Evolutionary conservation across 257 asterid species (phyloP).

Genomic region (Orobanche coerulescens): DNA sequence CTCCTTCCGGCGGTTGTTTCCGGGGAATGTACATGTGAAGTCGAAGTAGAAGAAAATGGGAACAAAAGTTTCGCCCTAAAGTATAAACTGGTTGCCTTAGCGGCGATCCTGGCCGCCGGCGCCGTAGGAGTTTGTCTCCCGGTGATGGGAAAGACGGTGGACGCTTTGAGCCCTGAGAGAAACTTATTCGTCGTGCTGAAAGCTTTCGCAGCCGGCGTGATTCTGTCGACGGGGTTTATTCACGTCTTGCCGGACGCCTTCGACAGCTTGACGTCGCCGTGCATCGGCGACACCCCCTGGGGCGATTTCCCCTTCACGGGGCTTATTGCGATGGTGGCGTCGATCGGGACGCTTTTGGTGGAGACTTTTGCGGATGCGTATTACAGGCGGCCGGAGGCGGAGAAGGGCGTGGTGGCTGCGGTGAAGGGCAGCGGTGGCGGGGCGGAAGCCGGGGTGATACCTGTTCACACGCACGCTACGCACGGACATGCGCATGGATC

Average conservation of each 20-base stretch:
- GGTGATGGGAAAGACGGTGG: constrained; percentile 20
- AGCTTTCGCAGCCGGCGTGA: constrained; percentile 52
- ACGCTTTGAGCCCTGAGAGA: constrained; percentile 31
- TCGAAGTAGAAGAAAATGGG: constrained; percentile 5
- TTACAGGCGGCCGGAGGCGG: constrained; percentile 10
- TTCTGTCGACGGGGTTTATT: constrained; percentile 38
- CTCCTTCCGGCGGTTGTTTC: constrained; percentile 3
- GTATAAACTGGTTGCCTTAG: constrained; percentile 25
- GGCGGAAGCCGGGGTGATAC: constrained; percentile 7
- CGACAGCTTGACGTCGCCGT: constrained; percentile 31
- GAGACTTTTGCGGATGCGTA: constrained; percentile 30
- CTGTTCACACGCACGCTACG: constrained; percentile 10
- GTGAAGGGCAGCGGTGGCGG: background rate
- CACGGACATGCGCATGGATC: constrained; percentile 29
- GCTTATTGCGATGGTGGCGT: constrained; percentile 35
- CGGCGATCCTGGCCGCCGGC: constrained; percentile 28
- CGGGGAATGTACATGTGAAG: constrained; percentile 26
- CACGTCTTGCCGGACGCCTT: constrained; percentile 39
- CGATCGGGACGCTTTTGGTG: constrained; percentile 36
- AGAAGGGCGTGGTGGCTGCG: background rate
- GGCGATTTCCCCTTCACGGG: constrained; percentile 42
- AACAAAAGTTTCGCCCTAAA: constrained; percentile 23
- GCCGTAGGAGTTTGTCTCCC: constrained; percentile 33
- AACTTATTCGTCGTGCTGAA: constrained; percentile 30
- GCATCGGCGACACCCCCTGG: constrained; percentile 29